Base-by-base conservation (phyloP, 2,329 filamentous ascomycete genomes). In the Trichoderma cornu-damae region DNA sequence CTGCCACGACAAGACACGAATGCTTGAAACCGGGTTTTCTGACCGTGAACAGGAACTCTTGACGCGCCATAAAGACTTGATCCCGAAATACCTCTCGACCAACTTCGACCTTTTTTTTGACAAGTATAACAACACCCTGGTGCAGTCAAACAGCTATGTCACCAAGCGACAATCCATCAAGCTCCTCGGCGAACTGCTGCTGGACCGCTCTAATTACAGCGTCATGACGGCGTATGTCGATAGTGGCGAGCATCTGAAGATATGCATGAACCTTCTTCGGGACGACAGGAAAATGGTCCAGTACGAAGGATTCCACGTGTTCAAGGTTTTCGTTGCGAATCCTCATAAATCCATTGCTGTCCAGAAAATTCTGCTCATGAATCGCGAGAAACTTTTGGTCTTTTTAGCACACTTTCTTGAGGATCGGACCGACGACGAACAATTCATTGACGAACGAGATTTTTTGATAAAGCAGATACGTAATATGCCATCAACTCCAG, bases 281-380 rank as follows among this genome's bases (percentile, higher is more conserved):
- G 94, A 97, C 71, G 93, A 97, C 72, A 85, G 93, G 65, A 94
- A 96, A 73, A 99, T 99, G 92, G 94, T 99, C 61, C 94, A 97
- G 73, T 99, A 99, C 71, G 94, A 99, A 72, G 94, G 92, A 6
- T 99, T 99, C 72, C 94, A 99, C 70, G 93, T 99, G 40, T 99
- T 99, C 81, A 99, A 99, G 79, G 93, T 99, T 61, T 99, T 99
- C 73, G 94, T 97, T 54, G 94, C 94, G 60, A 99, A 99, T 70
- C 94, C 94, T 6, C 92, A 97, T 77, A 99, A 99, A 76, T 96
- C 90, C n/a, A 80, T 93, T 60, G 90, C 92, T 32, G 94, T 99
- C 48, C 91, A 96, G 70, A 90, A 93, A 70, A 96, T 99, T 67
- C 77, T 99, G 62, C 86, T 97, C 64, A 96, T 96, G 83, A 99